These are phyloP conservation scores for Cutaneotrichosporon sp. DNA, from an alignment of 1,284 basidiomycete genomes.

Conservation along the genomic window DNA sequence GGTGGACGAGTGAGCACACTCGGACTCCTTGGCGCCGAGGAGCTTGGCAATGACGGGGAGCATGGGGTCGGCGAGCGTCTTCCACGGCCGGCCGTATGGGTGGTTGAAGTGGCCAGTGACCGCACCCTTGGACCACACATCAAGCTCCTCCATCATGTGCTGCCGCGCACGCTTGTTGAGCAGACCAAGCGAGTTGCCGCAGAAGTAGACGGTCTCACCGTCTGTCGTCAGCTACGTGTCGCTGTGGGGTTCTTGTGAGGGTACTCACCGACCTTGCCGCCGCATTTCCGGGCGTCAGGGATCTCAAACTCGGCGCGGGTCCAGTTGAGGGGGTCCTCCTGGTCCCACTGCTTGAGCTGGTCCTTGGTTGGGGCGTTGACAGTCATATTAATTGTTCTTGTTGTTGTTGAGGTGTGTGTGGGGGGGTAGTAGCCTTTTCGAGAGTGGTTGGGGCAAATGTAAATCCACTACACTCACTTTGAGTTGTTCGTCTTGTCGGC, in stretches of 20 bases:
- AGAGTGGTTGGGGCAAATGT: not conserved
- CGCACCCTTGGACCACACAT: slow-evolving; percentile 82
- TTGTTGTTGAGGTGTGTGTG: not conserved
- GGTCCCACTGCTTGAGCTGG: slow-evolving; percentile 36
- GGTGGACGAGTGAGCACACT: slow-evolving; percentile 92
- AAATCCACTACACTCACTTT: not conserved
- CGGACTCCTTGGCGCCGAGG: slow-evolving; percentile 79
- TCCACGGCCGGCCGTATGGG: slow-evolving; percentile 80
- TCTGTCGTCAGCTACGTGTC: slow-evolving; percentile 27
- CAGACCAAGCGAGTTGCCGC: slow-evolving; percentile 91
- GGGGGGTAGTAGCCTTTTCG: not conserved
- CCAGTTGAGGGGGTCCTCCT: slow-evolving; percentile 49
- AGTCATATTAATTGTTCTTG: slow-evolving; percentile 11
- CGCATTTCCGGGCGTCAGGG: slow-evolving; percentile 44
- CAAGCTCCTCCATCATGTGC: slow-evolving; percentile 78
- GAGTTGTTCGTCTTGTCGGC: not conserved
- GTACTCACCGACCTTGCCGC: slow-evolving; percentile 44
- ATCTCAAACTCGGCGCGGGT: slow-evolving; percentile 52
- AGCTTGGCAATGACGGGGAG: slow-evolving; percentile 75
- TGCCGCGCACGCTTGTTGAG: slow-evolving; percentile 70
- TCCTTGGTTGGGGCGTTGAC: slow-evolving; percentile 20
- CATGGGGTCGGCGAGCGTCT: slow-evolving; percentile 70
- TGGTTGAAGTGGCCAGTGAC: slow-evolving; percentile 92
- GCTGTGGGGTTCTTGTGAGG: not conserved
- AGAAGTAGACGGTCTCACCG: slow-evolving; percentile 69